Evolutionary conservation across 345 rosid genomes (phyloP).

Genomic region (Moringa oleifera): DNA sequence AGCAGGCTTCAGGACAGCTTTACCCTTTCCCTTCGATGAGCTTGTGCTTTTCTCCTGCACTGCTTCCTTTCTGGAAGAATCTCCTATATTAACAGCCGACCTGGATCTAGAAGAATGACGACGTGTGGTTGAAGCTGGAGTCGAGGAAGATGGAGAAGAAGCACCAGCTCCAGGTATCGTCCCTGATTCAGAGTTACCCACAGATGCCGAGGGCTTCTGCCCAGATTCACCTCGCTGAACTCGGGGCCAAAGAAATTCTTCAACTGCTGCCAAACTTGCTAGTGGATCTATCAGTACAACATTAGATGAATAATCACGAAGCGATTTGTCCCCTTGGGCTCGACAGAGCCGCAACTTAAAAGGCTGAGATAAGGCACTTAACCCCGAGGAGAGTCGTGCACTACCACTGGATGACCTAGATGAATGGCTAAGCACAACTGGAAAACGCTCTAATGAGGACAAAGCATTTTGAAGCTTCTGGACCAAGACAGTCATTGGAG

Average conservation of each 20-base stretch:
- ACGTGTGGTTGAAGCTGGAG: constrained; percentile 61
- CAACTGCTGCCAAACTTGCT: constrained; percentile 94
- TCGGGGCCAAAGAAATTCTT: constrained; percentile 97
- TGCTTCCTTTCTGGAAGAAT: constrained; percentile 54
- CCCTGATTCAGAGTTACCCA: constrained; percentile 63
- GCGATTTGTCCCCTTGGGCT: constrained; percentile 82
- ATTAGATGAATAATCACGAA: constrained; percentile 97
- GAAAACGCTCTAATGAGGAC: constrained; percentile 92
- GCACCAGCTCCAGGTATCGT: constrained; percentile 64
- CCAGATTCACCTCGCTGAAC: constrained; percentile 85
- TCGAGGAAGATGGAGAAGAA: constrained; percentile 68
- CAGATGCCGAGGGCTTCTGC: constrained; percentile 62
- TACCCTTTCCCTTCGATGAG: constrained; percentile 95
- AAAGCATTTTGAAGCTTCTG: constrained; percentile 98
- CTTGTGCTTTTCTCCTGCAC: constrained; percentile 63
- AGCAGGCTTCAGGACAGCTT: constrained; percentile 83
- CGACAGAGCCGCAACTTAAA: constrained; percentile 92
- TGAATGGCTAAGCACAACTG: constrained; percentile 91
- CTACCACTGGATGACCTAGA: constrained; percentile 82
- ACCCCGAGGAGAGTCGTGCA: constrained; percentile 95
- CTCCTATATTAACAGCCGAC: constrained; percentile 76
- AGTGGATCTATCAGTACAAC: constrained; percentile 92
- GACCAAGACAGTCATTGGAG: constrained; percentile 77
- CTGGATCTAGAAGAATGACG: constrained; percentile 86
- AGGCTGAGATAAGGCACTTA: constrained; percentile 93